phyloP scores from a whole-genome alignment of 2,329 filamentous ascomycete genomes.

The Hortaea sp. region DNA sequence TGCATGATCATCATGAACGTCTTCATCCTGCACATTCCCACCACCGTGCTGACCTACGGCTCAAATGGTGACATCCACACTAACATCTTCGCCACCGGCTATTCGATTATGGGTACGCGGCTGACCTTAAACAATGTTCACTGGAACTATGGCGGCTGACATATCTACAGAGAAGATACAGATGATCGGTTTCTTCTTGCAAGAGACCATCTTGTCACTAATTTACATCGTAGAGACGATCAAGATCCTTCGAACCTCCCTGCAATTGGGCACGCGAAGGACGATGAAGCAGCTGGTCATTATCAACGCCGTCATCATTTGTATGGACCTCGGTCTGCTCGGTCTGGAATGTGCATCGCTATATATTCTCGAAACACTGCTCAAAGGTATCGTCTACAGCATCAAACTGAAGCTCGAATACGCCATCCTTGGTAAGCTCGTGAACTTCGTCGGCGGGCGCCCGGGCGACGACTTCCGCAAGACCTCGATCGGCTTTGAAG shows the following conservation, averaged over 20 bases:
- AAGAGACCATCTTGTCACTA: slow-evolving; percentile 23
- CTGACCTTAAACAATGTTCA: too few relatives aligned
- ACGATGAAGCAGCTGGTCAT: slow-evolving; percentile 24
- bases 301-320: slow-evolving; percentile 27
- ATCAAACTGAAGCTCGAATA: slow-evolving; percentile 14
- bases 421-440: slow-evolving; percentile 15
- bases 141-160: slow-evolving; percentile 11
- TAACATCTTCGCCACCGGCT: slow-evolving; percentile 22
- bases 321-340: slow-evolving; percentile 22
- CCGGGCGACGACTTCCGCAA: slow-evolving; percentile 9
- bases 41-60: slow-evolving; percentile 46
- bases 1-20: slow-evolving; percentile 49
- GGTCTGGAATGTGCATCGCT: slow-evolving; percentile 20
- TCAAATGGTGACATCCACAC: slow-evolving; percentile 27
- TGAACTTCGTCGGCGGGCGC: slow-evolving; percentile 9
- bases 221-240: slow-evolving; percentile 13
- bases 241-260: slow-evolving; percentile 7
- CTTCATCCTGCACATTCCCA: slow-evolving; percentile 44
- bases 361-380: slow-evolving; percentile 22
- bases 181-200: slow-evolving; percentile 31
- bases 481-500: slow-evolving; percentile 11
- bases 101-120: not conserved
- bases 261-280: slow-evolving; percentile 10
- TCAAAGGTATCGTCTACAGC: slow-evolving; percentile 24
- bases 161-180: slow-evolving; percentile 32